Percentiles rank a stretch among this genome's conserved stretches.
Evolutionary conservation across 495 filamentous ascomycete genomes (phyloP).

Genomic region (Pseudotulostoma volvatum): DNA sequence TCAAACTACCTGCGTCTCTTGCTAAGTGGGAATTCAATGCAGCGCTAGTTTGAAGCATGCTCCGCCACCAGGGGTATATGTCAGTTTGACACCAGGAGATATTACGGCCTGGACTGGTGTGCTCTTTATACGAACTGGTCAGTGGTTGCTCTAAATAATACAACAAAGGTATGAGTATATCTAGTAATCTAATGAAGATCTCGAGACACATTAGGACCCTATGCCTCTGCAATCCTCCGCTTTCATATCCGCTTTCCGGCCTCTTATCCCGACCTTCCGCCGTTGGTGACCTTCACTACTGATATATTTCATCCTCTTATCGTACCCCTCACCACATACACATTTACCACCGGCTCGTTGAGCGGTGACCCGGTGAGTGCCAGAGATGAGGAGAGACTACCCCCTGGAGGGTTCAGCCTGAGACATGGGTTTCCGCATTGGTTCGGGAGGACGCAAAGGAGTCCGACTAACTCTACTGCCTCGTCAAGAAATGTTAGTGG

Average conservation of each 20-base stretch:
- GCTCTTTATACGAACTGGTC: slow-evolving; percentile 77
- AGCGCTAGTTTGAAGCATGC: slow-evolving; percentile 70
- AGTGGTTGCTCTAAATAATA: too few species aligned
- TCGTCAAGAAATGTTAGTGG: slow-evolving; percentile 26
- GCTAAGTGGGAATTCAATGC: slow-evolving; percentile 3
- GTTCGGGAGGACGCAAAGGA: slow-evolving; percentile 43
- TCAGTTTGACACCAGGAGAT: slow-evolving; percentile 68
- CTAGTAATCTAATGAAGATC: neutral
- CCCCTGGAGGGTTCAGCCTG: slow-evolving; percentile 76
- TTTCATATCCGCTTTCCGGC: slow-evolving; percentile 80
- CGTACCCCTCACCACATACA: slow-evolving; percentile 77
- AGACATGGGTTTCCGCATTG: slow-evolving; percentile 80
- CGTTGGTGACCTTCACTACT: slow-evolving; percentile 69
- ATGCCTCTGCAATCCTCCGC: slow-evolving; percentile 70
- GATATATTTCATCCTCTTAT: slow-evolving; percentile 93
- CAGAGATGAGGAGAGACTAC: slow-evolving; percentile 61
- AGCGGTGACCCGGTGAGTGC: slow-evolving; percentile 58
- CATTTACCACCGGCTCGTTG: slow-evolving; percentile 60
- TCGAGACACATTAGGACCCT: slow-evolving; percentile 46
- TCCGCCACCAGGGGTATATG: slow-evolving; percentile 69
- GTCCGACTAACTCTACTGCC: slow-evolving; percentile 12
- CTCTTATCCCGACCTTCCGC: slow-evolving; percentile 62
- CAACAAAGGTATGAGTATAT: neutral
- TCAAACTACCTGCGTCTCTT: neutral
- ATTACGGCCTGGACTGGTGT: slow-evolving; percentile 75